phyloP scores from a whole-genome alignment of 768 basidiomycete species.

The Phanerodontia chrysosporium region DNA sequence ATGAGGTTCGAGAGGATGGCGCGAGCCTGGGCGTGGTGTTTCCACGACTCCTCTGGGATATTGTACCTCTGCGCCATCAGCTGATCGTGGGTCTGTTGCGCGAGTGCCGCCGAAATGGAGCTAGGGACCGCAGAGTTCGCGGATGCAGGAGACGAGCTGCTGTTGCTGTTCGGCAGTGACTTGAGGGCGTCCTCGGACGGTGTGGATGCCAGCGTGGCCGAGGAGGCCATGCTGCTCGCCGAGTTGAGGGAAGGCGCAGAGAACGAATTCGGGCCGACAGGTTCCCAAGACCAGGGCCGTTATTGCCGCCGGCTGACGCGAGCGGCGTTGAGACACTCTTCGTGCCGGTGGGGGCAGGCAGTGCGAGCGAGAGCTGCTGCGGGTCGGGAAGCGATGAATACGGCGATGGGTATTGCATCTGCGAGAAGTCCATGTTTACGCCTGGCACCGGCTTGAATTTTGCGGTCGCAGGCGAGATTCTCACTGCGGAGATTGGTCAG shows the following conservation, averaged over 20 bases:
- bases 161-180: constrained; percentile 1
- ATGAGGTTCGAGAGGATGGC: constrained; percentile 81
- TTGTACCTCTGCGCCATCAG: constrained; percentile 47
- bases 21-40: constrained; percentile 79
- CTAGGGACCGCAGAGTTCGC: constrained; percentile 6
- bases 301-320: constrained; percentile 34
- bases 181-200: constrained; percentile 53
- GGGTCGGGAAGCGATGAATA: constrained; percentile 28
- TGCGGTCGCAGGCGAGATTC: constrained; percentile 85
- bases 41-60: constrained; percentile 74
- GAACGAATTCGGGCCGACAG: constrained; percentile 41
- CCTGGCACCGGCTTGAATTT: constrained; percentile 68
- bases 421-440: constrained; percentile 31
- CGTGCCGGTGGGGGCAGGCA: constrained; percentile 45
- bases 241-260: constrained; percentile 27
- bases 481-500: constrained; percentile 52
- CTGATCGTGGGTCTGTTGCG: constrained; percentile 41
- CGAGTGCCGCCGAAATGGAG: constrained; percentile 38
- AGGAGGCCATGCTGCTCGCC: constrained; percentile 43
- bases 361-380: constrained; percentile 41
- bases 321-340: constrained; percentile 74
- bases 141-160: neutral
- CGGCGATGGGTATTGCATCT: constrained; percentile 38
- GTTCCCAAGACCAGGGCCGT: constrained; percentile 16
- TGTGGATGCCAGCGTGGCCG: constrained; percentile 44